These are phyloP conservation scores for Conoideocrella luteorostrata DNA, from an alignment of 2,329 filamentous ascomycete species.

Conservation along the genomic window DNA sequence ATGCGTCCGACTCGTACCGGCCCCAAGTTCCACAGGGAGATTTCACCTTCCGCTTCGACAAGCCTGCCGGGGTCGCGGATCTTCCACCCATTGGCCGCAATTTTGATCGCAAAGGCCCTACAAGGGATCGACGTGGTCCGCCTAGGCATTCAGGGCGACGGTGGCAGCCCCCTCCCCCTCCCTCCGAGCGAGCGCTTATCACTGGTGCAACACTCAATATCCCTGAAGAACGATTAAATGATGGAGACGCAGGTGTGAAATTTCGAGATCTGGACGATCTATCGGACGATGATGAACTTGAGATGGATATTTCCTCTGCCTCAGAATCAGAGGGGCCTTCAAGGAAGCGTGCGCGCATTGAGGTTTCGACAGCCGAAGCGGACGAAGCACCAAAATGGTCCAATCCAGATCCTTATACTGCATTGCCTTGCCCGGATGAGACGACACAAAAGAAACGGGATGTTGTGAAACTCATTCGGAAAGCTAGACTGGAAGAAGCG, in stretches of 20 bases:
- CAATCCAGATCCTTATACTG: slow-evolving; percentile 91
- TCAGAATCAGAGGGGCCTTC: slow-evolving; percentile 33
- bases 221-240: slow-evolving; percentile 40
- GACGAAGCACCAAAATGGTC: slow-evolving; percentile 73
- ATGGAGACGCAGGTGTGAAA: slow-evolving; percentile 39
- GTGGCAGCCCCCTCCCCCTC: slow-evolving; percentile 32
- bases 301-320: slow-evolving; percentile 52
- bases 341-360: slow-evolving; percentile 26
- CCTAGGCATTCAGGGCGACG: slow-evolving; percentile 20
- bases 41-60: slow-evolving; percentile 50
- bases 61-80: slow-evolving; percentile 42
- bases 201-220: slow-evolving; percentile 34
- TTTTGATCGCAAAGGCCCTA: slow-evolving; percentile 9
- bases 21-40: slow-evolving; percentile 36
- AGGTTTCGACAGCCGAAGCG: slow-evolving; percentile 24
- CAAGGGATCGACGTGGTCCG: slow-evolving; percentile 21
- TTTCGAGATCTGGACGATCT: slow-evolving; percentile 51
- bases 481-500: slow-evolving; percentile 61
- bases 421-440: slow-evolving; percentile 73
- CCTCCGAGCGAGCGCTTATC: slow-evolving; percentile 45
- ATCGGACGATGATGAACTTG: slow-evolving; percentile 57
- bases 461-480: slow-evolving; percentile 85
- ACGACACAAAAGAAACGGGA: slow-evolving; percentile 70
- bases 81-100: slow-evolving; percentile 15
- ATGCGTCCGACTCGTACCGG: slow-evolving; percentile 21